Percentiles rank a stretch among this genome's conserved stretches.
These are phyloP conservation scores for Colletotrichum noveboracense DNA, from an alignment of 2,329 filamentous ascomycete genomes.

Conservation along the genomic window DNA sequence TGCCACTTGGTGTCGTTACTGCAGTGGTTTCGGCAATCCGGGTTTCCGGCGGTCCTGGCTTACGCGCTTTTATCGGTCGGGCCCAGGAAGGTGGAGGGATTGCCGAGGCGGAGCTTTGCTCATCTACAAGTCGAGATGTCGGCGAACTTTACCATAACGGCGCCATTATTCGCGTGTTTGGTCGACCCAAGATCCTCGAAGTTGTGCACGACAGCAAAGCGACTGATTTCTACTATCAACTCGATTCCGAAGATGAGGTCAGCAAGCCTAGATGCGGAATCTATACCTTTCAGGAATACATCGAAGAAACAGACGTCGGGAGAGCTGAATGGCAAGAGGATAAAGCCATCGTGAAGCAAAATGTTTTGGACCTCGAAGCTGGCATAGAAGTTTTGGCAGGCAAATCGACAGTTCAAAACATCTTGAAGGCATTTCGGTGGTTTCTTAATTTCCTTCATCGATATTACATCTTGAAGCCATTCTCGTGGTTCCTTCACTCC, in stretches of 20 bases:
- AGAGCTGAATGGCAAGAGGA: too few species aligned
- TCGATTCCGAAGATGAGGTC: too few species aligned
- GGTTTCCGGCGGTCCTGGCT: slow-evolving; percentile 31
- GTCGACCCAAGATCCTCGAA: slow-evolving; percentile 36
- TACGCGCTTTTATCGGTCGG: slow-evolving; percentile 44
- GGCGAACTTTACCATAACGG: slow-evolving; percentile 39
- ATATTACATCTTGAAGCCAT: too few species aligned
- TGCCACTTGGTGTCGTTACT: slow-evolving; percentile 44
- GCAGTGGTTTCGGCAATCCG: slow-evolving; percentile 36
- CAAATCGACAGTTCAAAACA: too few species aligned
- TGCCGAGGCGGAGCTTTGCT: slow-evolving; percentile 43
- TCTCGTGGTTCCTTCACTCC: too few species aligned
- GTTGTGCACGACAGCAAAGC: slow-evolving; percentile 23
- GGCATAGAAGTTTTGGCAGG: too few species aligned
- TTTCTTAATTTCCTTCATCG: too few species aligned
- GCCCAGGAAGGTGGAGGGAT: slow-evolving; percentile 36
- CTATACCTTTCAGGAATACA: background rate
- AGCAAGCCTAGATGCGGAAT: background rate
- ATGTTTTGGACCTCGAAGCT: too few species aligned
- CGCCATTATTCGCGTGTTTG: slow-evolving; percentile 32
- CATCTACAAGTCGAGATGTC: slow-evolving; percentile 42
- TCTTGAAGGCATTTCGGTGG: too few species aligned
- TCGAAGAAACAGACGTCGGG: too few species aligned
- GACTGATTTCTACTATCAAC: background rate
- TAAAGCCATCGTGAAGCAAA: too few species aligned